phyloP scores from a whole-genome alignment of 2,329 filamentous ascomycete species.

The Colletotrichum karsti region DNA sequence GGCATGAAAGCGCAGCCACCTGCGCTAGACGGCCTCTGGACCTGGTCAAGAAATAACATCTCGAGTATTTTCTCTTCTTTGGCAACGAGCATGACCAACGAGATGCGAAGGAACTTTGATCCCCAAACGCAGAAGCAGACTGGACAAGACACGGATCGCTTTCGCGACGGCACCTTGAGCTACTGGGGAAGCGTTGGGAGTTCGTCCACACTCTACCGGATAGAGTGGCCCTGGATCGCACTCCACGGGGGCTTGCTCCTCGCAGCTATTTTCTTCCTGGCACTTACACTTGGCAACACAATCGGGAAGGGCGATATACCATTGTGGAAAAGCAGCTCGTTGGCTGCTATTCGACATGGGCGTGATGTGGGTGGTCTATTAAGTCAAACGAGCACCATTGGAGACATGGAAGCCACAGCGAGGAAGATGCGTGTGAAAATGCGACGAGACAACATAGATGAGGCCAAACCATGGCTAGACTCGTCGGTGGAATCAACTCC shows the following conservation, averaged over 20 bases:
- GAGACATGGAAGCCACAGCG: slow-evolving; percentile 24
- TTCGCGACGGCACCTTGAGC: background rate
- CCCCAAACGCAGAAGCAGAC: background rate
- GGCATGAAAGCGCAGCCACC: background rate
- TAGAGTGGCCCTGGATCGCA: slow-evolving; percentile 15
- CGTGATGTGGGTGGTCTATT: background rate
- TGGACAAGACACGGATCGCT: too few relatives aligned
- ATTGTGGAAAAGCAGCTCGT: slow-evolving; percentile 17
- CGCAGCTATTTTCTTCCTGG: background rate
- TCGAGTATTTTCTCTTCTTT: background rate
- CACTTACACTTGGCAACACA: background rate
- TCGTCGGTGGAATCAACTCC: too few relatives aligned
- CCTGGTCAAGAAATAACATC: background rate
- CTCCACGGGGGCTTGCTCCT: background rate
- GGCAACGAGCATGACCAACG: slow-evolving; percentile 9
- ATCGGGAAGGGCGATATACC: background rate
- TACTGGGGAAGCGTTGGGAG: background rate
- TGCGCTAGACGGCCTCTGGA: background rate
- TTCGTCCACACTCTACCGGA: background rate
- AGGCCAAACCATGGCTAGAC: too few relatives aligned
- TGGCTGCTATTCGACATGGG: slow-evolving; percentile 1
- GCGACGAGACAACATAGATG: too few relatives aligned
- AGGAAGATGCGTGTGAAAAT: background rate
- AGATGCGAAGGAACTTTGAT: background rate
- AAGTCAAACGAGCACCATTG: background rate